Evolutionary conservation across 306 rosid genomes (phyloP), one percentile per base, ranked within the genome.

Genomic region (Sechiopsis laciniata): DNA sequence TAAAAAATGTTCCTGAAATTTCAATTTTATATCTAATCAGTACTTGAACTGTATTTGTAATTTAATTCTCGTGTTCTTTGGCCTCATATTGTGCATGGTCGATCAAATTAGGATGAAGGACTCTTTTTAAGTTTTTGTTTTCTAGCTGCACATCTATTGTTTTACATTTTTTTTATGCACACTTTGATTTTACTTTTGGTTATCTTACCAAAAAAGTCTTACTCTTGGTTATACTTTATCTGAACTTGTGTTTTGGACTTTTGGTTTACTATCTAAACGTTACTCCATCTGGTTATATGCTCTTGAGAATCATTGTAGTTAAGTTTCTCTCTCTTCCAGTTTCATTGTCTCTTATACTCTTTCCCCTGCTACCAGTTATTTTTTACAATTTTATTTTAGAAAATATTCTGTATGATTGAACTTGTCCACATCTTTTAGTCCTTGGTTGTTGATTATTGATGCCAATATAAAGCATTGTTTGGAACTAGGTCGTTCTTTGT

Each of bases 401-500:
- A 17, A 46, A 67, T 11, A 4, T n/a, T 67, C 73, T 22, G 16
- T 48, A 51, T 73, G 20, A 12, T 54, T 67, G 46, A 26, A 61
- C 19, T 62, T 74, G 35, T 21, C n/a, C 65, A 6, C 52, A 26
- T 40, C 26, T 50, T 61, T 22, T 52, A 24, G 53, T 50, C 32
- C 48, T 46, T 60, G 1, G 42, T 24, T 60, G 22, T 61, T 21
- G 45, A 12, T n/a, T 32, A 62, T 19, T 65, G 52, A 66, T 66
- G 55, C 60, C 42, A 32, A 24, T 45, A n/a, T 72, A 29, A 54
- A 16, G 6, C 50, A 26, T 50, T 79, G 26, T 79, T 78, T 77
- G 76, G 75, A 66, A 80, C 80, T 84, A 88, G 94, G 94, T 70
- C 88, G 94, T 55, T 86, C 94, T 54, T 83, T 88, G 87, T 84